Evolutionary conservation across 345 rosid species (phyloP).

Genomic region (Eucalyptus regnans): DNA sequence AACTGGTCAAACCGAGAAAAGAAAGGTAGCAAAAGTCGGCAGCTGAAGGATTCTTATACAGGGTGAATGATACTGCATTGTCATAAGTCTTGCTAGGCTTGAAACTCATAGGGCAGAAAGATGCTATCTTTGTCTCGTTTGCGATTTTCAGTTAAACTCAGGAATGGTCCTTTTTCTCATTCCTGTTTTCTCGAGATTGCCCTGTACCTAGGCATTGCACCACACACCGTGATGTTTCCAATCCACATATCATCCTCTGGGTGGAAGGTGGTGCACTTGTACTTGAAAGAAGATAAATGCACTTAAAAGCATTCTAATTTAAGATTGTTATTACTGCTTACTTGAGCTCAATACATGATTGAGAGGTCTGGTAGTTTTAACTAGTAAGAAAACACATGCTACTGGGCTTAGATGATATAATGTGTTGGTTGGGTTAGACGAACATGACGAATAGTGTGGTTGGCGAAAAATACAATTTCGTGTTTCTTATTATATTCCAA

Average conservation of each 20-base stretch:
- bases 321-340: background rate
- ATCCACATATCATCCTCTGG: background rate
- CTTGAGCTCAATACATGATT: background rate
- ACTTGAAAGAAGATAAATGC: background rate
- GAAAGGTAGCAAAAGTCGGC: slow-evolving; percentile 84
- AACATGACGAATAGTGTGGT: background rate
- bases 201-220: background rate
- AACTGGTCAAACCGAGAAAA: slow-evolving; percentile 72
- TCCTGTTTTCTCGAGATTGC: background rate
- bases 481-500: background rate
- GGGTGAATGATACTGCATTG: background rate
- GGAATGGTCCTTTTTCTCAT: background rate
- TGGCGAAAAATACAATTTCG: background rate
- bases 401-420: background rate
- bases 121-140: background rate
- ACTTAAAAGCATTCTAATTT: background rate
- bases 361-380: background rate
- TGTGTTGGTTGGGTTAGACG: background rate
- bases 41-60: slow-evolving; percentile 7
- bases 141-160: background rate
- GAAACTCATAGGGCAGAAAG: background rate
- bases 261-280: background rate
- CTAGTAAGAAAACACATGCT: background rate
- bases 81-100: background rate
- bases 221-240: background rate